Conservation (phyloP, 495 filamentous ascomycete species). For the Xylaria flabelliformis region DNA sequence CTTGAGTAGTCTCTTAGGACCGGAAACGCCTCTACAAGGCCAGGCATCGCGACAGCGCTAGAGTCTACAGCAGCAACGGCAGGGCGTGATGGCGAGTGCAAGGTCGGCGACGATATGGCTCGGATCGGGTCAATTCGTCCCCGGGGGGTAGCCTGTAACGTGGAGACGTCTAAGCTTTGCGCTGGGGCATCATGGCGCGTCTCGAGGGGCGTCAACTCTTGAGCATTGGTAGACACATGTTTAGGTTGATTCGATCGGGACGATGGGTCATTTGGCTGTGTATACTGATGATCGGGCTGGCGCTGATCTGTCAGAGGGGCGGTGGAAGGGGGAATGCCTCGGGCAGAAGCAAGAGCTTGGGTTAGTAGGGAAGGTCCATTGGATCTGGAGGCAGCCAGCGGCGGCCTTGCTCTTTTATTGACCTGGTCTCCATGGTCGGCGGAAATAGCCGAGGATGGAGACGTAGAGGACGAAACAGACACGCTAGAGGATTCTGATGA, state of each 20-base stretch:
- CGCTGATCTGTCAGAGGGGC: conserved; percentile 35
- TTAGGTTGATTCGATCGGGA: conserved; percentile 27
- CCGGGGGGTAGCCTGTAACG: conserved; percentile 40
- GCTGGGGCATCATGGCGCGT: conserved; percentile 41
- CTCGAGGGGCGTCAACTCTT: conserved; percentile 33
- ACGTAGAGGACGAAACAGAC: conserved; percentile 37
- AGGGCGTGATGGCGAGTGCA: conserved; percentile 27
- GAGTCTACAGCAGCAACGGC: conserved; percentile 15
- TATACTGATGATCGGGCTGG: conserved; percentile 36
- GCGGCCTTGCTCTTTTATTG: conserved; percentile 55
- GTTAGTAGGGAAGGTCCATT: conserved; percentile 57
- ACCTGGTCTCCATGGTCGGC: conserved; percentile 45
- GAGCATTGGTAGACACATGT: conserved; percentile 32
- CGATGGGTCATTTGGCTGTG: conserved; percentile 32
- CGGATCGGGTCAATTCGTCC: conserved; percentile 31
- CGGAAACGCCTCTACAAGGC: conserved; percentile 38
- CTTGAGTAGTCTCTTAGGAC: conserved; percentile 48
- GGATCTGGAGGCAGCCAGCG: conserved; percentile 46
- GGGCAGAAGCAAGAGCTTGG: conserved; percentile 59
- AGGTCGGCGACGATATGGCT: conserved; percentile 31
- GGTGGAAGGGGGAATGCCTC: conserved; percentile 47
- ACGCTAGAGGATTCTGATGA: conserved; percentile 15
- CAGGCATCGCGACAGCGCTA: conserved; percentile 33
- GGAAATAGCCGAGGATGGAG: conserved; percentile 35
- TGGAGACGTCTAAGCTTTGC: conserved; percentile 38